Percentiles rank a stretch among this genome's conserved stretches.
These are phyloP conservation scores for Tilletia setariae DNA, from an alignment of 1,284 basidiomycete genomes.

Conservation along the genomic window DNA sequence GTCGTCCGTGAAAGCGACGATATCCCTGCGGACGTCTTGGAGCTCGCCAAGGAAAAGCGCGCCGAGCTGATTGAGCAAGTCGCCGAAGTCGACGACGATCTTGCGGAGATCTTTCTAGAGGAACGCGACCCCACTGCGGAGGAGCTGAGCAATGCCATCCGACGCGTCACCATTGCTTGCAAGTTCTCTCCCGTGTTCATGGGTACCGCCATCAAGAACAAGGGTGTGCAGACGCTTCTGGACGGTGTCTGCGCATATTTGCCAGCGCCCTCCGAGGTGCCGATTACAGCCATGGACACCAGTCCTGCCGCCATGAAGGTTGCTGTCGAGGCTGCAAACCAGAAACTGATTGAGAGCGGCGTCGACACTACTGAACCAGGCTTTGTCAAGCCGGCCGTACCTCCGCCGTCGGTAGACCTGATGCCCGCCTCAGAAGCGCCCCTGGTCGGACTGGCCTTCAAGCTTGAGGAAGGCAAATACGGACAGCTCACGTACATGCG, in stretches of 20 bases:
- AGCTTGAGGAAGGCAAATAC: constrained; percentile 94
- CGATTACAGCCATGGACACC: constrained; percentile 77
- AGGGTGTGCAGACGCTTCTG: constrained; percentile 86
- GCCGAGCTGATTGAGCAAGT: constrained; percentile 89
- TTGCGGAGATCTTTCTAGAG: constrained; percentile 85
- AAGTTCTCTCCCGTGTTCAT: constrained; percentile 96
- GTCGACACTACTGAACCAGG: constrained; percentile 36
- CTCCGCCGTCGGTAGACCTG: constrained; percentile 40
- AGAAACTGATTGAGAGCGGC: constrained; percentile 16
- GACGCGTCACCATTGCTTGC: constrained; percentile 79
- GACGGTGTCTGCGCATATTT: constrained; percentile 96
- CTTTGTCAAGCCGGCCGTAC: constrained; percentile 28
- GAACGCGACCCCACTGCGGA: constrained; percentile 57
- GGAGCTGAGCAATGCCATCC: constrained; percentile 78
- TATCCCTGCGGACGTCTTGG: constrained; percentile 70
- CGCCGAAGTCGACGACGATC: constrained; percentile 90
- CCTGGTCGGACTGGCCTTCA: constrained; percentile 93
- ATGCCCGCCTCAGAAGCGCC: constrained; percentile 64
- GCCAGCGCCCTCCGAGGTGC: constrained; percentile 79
- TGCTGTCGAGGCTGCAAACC: constrained; percentile 34
- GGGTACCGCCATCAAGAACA: constrained; percentile 97
- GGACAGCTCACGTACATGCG: constrained; percentile 98
- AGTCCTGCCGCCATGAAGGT: constrained; percentile 60
- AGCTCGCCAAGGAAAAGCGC: constrained; percentile 49
- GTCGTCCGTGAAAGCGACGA: constrained; percentile 80